Evolutionary conservation across 2,329 filamentous ascomycete genomes (phyloP).

Genomic region (Thermoascus crustaceus): DNA sequence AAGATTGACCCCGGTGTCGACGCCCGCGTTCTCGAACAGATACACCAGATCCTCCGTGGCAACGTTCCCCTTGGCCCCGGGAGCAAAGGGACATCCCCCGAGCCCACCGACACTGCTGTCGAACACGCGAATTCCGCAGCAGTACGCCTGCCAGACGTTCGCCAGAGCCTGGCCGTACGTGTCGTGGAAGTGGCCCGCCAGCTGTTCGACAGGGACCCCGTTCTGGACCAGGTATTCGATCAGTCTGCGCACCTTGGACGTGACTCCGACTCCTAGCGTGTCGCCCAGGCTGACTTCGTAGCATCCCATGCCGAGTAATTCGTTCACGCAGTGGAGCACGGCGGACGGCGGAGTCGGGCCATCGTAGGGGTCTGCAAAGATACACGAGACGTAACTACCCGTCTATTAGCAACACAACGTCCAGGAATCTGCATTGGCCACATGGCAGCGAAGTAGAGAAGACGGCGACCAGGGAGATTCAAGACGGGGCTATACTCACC

Average conservation of each 20-base stretch:
- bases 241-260: slow-evolving; percentile 23
- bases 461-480: too few relatives aligned
- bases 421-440: too few relatives aligned
- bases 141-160: slow-evolving; percentile 68
- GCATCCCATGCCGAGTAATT: slow-evolving; percentile 73
- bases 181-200: slow-evolving; percentile 83
- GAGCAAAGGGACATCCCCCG: slow-evolving; percentile 77
- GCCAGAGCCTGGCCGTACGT: slow-evolving; percentile 81
- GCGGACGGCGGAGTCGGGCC: slow-evolving; percentile 45
- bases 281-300: slow-evolving; percentile 87
- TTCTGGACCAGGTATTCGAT: slow-evolving; percentile 23
- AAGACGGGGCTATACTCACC: too few relatives aligned
- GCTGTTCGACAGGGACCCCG: slow-evolving; percentile 59
- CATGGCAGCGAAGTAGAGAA: too few relatives aligned
- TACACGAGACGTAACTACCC: slow-evolving; percentile 31
- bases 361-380: slow-evolving; percentile 41
- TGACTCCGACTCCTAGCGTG: slow-evolving; percentile 81
- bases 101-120: slow-evolving; percentile 73
- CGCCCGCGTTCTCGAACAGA: slow-evolving; percentile 52
- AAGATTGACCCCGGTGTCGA: slow-evolving; percentile 64
- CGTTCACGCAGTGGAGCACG: slow-evolving; percentile 44
- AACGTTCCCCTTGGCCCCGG: slow-evolving; percentile 79
- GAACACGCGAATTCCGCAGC: slow-evolving; percentile 69
- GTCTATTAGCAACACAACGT: too few relatives aligned
- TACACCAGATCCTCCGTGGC: slow-evolving; percentile 79